These are phyloP conservation scores for Clavispora asparagi DNA, from an alignment of 805 yeast genomes.

Conservation along the genomic window DNA sequence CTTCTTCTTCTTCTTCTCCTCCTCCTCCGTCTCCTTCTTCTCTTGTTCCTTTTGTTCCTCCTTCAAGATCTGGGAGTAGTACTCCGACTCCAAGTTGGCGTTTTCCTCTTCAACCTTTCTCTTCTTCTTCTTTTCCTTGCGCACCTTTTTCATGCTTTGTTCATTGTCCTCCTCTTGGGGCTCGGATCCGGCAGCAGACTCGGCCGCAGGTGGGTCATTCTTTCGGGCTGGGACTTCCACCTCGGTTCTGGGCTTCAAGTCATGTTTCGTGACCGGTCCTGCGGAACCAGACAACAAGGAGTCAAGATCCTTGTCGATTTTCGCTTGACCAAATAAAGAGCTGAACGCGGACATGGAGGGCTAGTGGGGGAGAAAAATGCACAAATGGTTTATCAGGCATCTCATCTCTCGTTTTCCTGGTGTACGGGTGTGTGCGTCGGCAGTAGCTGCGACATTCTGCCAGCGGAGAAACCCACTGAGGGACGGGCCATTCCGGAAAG, in stretches of 20 bases:
- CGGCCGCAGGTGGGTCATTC: neutral
- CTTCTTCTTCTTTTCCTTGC: constrained; percentile 8
- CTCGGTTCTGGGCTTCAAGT: constrained; percentile 28
- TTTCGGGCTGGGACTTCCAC: constrained; percentile 14
- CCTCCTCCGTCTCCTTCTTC: constrained; percentile 4
- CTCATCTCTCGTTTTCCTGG: constrained; percentile 10
- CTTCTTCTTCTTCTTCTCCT: constrained; percentile 29
- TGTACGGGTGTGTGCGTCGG: constrained; percentile 7
- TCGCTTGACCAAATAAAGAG: constrained; percentile 27
- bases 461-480: too few species aligned
- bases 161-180: constrained; percentile 10
- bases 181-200: constrained; percentile 3
- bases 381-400: constrained; percentile 1
- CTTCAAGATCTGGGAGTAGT: constrained; percentile 1
- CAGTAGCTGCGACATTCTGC: neutral
- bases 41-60: constrained; percentile 21
- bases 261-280: constrained; percentile 45
- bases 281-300: constrained; percentile 25
- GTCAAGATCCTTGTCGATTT: constrained; percentile 25
- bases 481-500: too few species aligned
- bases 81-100: constrained; percentile 22
- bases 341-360: constrained; percentile 30
- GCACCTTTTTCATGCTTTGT: constrained; percentile 2
- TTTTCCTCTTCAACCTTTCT: constrained; percentile 29
- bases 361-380: neutral